A percentile compares a stretch with the other conserved stretches of the same genome.
Evolutionary conservation across 2,329 filamentous ascomycete species (phyloP).

Genomic region (Penicillium sp.): DNA sequence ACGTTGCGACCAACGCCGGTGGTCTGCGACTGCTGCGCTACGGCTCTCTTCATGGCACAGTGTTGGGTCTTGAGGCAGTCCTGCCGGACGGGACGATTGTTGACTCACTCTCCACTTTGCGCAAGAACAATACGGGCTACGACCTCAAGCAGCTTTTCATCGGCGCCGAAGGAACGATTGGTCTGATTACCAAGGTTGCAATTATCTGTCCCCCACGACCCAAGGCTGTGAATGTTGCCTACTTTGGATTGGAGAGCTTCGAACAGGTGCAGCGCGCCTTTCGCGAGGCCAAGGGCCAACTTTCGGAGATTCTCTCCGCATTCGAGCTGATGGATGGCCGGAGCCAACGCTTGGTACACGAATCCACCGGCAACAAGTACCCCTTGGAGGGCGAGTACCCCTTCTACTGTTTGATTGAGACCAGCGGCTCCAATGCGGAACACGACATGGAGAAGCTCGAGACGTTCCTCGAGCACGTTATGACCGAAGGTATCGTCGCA

Average conservation of each 20-base stretch:
- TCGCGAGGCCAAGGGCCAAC: constrained; percentile 81
- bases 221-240: constrained; percentile 88
- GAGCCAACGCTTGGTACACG: constrained; percentile 75
- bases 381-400: constrained; percentile 83
- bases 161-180: constrained; percentile 90
- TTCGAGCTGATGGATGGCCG: constrained; percentile 95
- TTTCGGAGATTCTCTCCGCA: constrained; percentile 93
- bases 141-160: constrained; percentile 97
- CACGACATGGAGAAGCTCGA: constrained; percentile 93
- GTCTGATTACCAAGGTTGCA: constrained; percentile 87
- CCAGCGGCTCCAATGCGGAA: constrained; percentile 88
- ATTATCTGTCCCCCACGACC: constrained; percentile 87
- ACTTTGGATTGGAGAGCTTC: constrained; percentile 87
- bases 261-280: constrained; percentile 87
- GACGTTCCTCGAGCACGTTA: constrained; percentile 85
- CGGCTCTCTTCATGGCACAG: constrained; percentile 89
- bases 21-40: constrained; percentile 88
- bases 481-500: constrained; percentile 80
- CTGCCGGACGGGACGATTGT: constrained; percentile 90
- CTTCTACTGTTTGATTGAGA: constrained; percentile 97
- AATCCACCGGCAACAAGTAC: constrained; percentile 72
- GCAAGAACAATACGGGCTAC: constrained; percentile 99
- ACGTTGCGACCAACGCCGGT: constrained; percentile 93
- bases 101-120: constrained; percentile 80
- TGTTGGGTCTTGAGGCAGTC: constrained; percentile 90